Conservation (phyloP, 306 rosid species). For the Casuarina cunninghamiana region DNA sequence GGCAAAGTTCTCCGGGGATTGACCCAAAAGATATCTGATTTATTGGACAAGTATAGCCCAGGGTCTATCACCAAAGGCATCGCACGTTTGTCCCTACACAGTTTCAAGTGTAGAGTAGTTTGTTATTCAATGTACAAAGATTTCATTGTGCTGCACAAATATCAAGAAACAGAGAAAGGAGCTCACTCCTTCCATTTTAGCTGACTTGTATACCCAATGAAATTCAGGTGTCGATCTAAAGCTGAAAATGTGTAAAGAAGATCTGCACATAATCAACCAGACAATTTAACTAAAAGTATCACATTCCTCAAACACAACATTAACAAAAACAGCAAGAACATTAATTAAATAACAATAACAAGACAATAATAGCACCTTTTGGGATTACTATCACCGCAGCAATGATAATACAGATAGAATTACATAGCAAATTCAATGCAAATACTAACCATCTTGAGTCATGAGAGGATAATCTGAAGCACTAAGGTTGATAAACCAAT, state of each 20-base stretch:
- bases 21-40: slow-evolving; percentile 73
- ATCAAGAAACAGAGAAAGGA: neutral
- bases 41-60: slow-evolving; percentile 66
- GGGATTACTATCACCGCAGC: neutral
- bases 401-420: slow-evolving; percentile 44
- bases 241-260: slow-evolving; percentile 60
- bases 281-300: slow-evolving; percentile 14
- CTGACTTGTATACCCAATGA: slow-evolving; percentile 74
- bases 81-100: slow-evolving; percentile 71
- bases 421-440: slow-evolving; percentile 71
- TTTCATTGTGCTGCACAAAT: neutral
- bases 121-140: slow-evolving; percentile 10
- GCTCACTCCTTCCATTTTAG: slow-evolving; percentile 51
- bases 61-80: slow-evolving; percentile 89
- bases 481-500: too few relatives aligned
- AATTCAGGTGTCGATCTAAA: slow-evolving; percentile 64
- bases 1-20: slow-evolving; percentile 68
- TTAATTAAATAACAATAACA: neutral
- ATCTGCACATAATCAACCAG: slow-evolving; percentile 51
- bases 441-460: neutral
- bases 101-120: slow-evolving; percentile 7
- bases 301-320: slow-evolving; percentile 7
- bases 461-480: too few relatives aligned
- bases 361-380: too few relatives aligned
- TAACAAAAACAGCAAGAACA: slow-evolving; percentile 20